Conservation (phyloP, 2,329 filamentous ascomycete genomes). For the Rhinocladiella similis region DNA sequence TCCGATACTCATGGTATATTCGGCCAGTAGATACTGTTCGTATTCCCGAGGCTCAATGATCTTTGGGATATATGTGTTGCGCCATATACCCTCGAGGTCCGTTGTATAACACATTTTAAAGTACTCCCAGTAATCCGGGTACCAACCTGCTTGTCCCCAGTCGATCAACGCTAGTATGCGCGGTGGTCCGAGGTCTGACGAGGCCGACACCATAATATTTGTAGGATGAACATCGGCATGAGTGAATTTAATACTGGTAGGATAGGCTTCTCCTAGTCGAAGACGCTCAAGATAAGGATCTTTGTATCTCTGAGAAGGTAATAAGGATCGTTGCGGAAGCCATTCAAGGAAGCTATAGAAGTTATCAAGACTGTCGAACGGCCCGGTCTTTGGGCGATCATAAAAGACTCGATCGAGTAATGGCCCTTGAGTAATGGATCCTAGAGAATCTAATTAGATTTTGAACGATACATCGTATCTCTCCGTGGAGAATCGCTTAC, state of each 20-base stretch:
- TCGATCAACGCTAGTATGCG: conserved; percentile 33
- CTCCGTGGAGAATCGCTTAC: too few relatives aligned
- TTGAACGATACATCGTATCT: too few relatives aligned
- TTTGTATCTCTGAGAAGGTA: not conserved
- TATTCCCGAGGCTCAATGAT: conserved; percentile 14
- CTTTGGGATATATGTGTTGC: conserved; percentile 23
- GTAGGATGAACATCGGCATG: conserved; percentile 38
- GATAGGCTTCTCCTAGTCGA: conserved; percentile 30
- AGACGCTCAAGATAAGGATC: conserved; percentile 3
- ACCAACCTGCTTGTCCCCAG: conserved; percentile 36
- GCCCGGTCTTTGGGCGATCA: conserved; percentile 4
- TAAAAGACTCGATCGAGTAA: conserved; percentile 8
- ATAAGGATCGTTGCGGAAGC: conserved; percentile 3
- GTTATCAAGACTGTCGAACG: not conserved
- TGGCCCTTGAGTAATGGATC: conserved; percentile 5
- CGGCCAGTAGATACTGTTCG: conserved; percentile 1
- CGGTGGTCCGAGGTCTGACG: conserved; percentile 6
- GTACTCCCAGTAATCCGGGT: conserved; percentile 38
- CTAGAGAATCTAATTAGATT: not conserved
- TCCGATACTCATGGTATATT: conserved; percentile 8
- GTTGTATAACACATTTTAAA: conserved; percentile 28
- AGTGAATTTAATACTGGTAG: conserved; percentile 35
- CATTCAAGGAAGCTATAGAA: conserved; percentile 9
- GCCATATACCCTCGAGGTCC: conserved; percentile 20
- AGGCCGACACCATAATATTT: conserved; percentile 35